phyloP scores from a whole-genome alignment of 177 flowering plant species.

The Vitis hybrid region DNA sequence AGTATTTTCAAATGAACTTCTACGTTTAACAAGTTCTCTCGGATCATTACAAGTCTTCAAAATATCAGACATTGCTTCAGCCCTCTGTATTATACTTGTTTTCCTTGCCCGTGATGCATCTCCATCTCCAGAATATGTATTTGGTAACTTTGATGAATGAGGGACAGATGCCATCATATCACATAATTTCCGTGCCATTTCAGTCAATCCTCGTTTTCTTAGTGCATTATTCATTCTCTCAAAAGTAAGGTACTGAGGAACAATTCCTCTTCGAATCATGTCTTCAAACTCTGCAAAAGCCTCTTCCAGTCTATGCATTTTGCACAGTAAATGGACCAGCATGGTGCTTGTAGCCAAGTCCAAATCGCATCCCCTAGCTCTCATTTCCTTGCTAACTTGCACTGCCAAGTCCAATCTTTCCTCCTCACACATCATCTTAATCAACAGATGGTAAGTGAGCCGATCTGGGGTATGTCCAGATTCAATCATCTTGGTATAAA shows the following conservation, averaged over 20 bases:
- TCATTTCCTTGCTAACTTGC: constrained; percentile 75
- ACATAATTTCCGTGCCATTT: constrained; percentile 41
- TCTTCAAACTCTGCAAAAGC: constrained; percentile 67
- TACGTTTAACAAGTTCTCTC: constrained; percentile 46
- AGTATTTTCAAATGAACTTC: constrained; percentile 31
- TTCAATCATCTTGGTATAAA: constrained; percentile 71
- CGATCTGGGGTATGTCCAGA: constrained; percentile 72
- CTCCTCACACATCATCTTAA: constrained; percentile 75
- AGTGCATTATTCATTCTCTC: constrained; percentile 47
- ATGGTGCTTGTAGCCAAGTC: constrained; percentile 71
- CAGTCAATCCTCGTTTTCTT: constrained; percentile 48
- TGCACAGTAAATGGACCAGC: constrained; percentile 75
- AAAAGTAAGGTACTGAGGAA: constrained; percentile 75
- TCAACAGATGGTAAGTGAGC: constrained; percentile 63
- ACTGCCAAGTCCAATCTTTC: constrained; percentile 62
- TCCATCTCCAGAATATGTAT: constrained; percentile 38
- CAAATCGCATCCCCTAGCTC: constrained; percentile 56
- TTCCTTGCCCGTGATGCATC: constrained; percentile 41
- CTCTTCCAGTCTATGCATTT: constrained; percentile 55
- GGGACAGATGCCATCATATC: constrained; percentile 55
- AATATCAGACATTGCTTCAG: constrained; percentile 63
- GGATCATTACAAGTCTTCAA: constrained; percentile 57
- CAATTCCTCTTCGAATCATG: constrained; percentile 70
- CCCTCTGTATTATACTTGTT: constrained; percentile 56
- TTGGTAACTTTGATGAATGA: constrained; percentile 59